Evolutionary conservation across 2,329 filamentous ascomycete species (phyloP).

Genomic region (Rhynchosporium agropyri): DNA sequence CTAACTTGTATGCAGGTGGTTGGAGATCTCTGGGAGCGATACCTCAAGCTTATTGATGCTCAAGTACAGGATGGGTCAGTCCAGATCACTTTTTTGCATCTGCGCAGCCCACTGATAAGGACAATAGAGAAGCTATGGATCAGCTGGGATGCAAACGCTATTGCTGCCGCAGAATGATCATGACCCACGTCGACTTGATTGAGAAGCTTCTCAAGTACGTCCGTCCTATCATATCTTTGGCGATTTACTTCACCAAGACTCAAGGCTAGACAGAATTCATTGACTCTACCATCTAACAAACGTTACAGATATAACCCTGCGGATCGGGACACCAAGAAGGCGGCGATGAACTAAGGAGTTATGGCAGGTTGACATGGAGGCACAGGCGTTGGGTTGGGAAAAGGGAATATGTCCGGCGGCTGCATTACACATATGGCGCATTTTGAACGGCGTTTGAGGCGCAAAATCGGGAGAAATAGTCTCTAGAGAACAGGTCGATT

Average conservation of each 20-base stretch:
- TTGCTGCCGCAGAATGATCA: conserved; percentile 98
- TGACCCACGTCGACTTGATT: conserved; percentile 98
- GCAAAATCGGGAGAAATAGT: conserved; percentile 1
- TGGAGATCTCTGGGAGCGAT: conserved; percentile 96
- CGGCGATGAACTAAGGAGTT: conserved; percentile 36
- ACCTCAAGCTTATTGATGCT: conserved; percentile 84
- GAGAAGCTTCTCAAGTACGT: conserved; percentile 92
- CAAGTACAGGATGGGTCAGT: conserved; percentile 73
- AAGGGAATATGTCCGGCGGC: conserved; percentile 16
- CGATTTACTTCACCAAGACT: neutral
- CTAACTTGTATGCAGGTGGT: conserved; percentile 67
- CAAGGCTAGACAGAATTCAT: conserved; percentile 4
- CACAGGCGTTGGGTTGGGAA: conserved; percentile 34
- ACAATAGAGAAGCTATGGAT: conserved; percentile 87
- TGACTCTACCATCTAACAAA: conserved; percentile 25
- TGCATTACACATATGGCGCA: conserved; percentile 35
- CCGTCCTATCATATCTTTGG: conserved; percentile 18
- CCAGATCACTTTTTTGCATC: conserved; percentile 19
- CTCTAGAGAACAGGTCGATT: conserved; percentile 15
- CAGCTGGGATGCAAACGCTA: conserved; percentile 91
- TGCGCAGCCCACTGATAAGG: conserved; percentile 23
- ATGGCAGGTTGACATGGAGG: conserved; percentile 12
- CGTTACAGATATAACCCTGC: conserved; percentile 51
- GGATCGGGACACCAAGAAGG: conserved; percentile 50
- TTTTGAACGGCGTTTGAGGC: conserved; percentile 32